These are phyloP conservation scores for Pseudopediastrum boryanum DNA, from an alignment of 139 green algal species.

Conservation along the genomic window DNA sequence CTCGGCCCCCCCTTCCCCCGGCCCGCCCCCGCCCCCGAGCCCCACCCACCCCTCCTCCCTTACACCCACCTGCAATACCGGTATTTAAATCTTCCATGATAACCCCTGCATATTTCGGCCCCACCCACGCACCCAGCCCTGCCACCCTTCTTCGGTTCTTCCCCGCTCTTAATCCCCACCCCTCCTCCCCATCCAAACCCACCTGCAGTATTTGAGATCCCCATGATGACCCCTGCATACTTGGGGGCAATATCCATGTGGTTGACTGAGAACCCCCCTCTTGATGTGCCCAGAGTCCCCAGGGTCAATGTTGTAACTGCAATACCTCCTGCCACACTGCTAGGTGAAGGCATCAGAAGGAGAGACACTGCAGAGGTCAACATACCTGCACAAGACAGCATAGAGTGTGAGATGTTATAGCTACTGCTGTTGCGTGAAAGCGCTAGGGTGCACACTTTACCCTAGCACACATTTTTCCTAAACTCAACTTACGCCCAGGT, in stretches of 20 bases:
- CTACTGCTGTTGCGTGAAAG: too few species aligned
- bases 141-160: too few species aligned
- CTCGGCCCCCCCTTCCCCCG: neutral
- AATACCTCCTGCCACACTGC: constrained; percentile 42
- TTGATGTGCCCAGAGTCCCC: constrained; percentile 69
- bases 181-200: constrained; percentile 4
- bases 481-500: too few species aligned
- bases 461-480: too few species aligned
- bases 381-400: constrained; percentile 58
- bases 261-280: constrained; percentile 96
- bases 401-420: too few species aligned
- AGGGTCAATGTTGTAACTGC: constrained; percentile 56
- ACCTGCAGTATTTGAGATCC: constrained; percentile 87
- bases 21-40: neutral
- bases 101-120: neutral
- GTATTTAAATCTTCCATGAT: constrained; percentile 82
- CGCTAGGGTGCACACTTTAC: too few species aligned
- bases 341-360: constrained; percentile 71
- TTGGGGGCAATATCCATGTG: constrained; percentile 97
- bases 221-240: constrained; percentile 96
- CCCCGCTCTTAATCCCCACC: neutral
- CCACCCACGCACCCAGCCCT: neutral
- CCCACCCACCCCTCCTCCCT: neutral
- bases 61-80: constrained; percentile 51
- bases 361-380: constrained; percentile 56